Base-by-base conservation (phyloP, 257 asterid genomes). In the Marsdenia floribunda region DNA sequence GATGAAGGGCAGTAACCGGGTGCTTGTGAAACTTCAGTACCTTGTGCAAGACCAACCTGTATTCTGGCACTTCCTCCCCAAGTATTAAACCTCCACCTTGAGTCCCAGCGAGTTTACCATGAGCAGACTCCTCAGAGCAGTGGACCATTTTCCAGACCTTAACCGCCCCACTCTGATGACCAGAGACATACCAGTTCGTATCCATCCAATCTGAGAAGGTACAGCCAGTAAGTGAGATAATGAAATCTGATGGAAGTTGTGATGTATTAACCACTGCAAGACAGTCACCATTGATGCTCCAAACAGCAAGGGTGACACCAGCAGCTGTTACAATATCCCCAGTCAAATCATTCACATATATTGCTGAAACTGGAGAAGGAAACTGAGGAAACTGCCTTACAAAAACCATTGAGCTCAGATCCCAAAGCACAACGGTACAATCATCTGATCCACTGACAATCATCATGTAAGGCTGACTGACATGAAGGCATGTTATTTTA, bases 111-210 rank as follows among this genome's bases (percentile, higher is more conserved):
- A 81, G 82, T 82, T 90, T 90, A 33, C 81, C 68, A 68, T 80
- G 85, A 52, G 82, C 68, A 35, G 86, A 79, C 71, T 86, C 96
- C 74, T 88, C 88, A 18, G 99, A 85, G 75, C 84, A 85, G 83
- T 95, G 99, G 52, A 95, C 92, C 96, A 90, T 86, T 80, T 86
- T 91, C 99, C 99, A 95, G 68, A 95, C 87, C 86, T 95, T 95
- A 68, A 92, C 88, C 10, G 98, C 97, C n/a, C 99, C 99, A 69
- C 99, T 95, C 79, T 92, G 96, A 87, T 95, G 99, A 54, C 99
- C 99, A 0, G 99, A 95, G 71, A 85, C 92, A 44, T 88, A 95
- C 99, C 99, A 95, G 73, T 82, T 84, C 7, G 91, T 85, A 70
- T 92, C 93, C 71, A 78, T 73, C 96, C 98, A 95, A 75, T 95